A percentile compares a stretch with the other conserved stretches of the same genome.
Evolutionary conservation across 2,329 filamentous ascomycete genomes (phyloP).

Genomic region (Colletotrichum paranaense): DNA sequence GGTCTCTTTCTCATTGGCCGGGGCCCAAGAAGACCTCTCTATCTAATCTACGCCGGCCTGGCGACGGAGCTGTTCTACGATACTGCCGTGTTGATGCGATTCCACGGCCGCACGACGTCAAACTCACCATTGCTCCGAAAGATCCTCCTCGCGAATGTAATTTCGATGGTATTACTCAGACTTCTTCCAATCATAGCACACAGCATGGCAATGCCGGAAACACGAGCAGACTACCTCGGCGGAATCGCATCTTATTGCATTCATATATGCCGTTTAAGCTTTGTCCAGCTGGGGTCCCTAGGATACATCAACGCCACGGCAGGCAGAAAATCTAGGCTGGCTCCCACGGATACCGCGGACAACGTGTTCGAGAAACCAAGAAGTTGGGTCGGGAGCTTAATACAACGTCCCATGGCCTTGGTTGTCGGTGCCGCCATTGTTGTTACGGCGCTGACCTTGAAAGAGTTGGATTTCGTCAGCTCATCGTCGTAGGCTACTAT

Average conservation of each 20-base stretch:
- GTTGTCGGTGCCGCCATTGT: not conserved
- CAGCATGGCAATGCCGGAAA: not conserved
- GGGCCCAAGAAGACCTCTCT: slow-evolving; percentile 3
- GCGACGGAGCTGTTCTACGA: slow-evolving; percentile 33
- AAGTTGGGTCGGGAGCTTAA: not conserved
- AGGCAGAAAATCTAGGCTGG: not conserved
- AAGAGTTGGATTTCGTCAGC: not conserved
- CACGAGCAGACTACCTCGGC: not conserved
- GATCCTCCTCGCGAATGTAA: not conserved
- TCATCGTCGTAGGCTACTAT: not conserved
- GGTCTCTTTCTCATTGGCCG: not conserved
- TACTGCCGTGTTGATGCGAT: slow-evolving; percentile 13
- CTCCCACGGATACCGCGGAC: not conserved
- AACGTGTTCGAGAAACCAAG: not conserved
- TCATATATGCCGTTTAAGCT: slow-evolving; percentile 3
- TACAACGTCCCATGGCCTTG: slow-evolving; percentile 1
- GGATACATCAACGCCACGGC: not conserved
- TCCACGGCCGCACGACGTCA: not conserved
- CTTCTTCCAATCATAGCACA: not conserved
- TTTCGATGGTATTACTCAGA: not conserved
- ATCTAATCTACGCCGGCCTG: slow-evolving; percentile 31
- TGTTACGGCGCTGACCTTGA: not conserved
- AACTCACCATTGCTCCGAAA: not conserved
- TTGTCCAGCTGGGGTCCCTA: slow-evolving; percentile 9
- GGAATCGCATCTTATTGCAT: not conserved